These are phyloP conservation scores for Hibiscus trionum DNA, from an alignment of 345 rosid species.

Conservation along the genomic window DNA sequence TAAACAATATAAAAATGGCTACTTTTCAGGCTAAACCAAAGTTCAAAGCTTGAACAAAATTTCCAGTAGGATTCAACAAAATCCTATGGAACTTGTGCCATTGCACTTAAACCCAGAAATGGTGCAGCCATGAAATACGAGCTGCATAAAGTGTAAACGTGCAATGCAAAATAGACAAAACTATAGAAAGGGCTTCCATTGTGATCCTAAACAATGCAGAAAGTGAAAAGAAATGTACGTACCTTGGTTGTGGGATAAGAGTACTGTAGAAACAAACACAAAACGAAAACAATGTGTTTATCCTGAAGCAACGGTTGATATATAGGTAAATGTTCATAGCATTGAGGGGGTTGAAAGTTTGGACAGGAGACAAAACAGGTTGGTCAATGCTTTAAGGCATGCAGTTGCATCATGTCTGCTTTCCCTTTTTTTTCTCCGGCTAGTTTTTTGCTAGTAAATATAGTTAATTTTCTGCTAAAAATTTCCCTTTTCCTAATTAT, in stretches of 20 bases:
- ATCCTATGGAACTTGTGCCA: not conserved
- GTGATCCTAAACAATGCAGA: not conserved
- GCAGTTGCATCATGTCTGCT: slow-evolving; percentile 17
- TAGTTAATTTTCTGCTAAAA: not conserved
- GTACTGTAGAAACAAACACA: not conserved
- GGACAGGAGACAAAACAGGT: slow-evolving; percentile 4
- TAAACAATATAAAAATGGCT: not conserved
- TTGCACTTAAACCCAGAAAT: slow-evolving; percentile 17
- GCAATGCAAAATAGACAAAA: not conserved
- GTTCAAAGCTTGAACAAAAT: not conserved
- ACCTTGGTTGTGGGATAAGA: slow-evolving; percentile 24
- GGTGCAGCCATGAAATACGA: not conserved
- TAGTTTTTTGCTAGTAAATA: not conserved
- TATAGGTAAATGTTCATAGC: not conserved
- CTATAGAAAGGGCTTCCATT: not conserved
- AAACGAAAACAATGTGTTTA: not conserved
- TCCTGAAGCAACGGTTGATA: slow-evolving; percentile 2
- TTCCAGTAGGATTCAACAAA: not conserved
- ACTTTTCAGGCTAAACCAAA: not conserved
- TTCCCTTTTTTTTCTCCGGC: not conserved
- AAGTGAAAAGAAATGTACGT: not conserved
- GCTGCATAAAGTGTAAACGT: not conserved
- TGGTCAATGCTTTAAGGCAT: slow-evolving; percentile 19
- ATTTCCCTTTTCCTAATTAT: not conserved
- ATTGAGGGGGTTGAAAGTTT: not conserved